phyloP scores from a whole-genome alignment of 2,329 filamentous ascomycete species.

The Sporothrix dimorphospora region DNA sequence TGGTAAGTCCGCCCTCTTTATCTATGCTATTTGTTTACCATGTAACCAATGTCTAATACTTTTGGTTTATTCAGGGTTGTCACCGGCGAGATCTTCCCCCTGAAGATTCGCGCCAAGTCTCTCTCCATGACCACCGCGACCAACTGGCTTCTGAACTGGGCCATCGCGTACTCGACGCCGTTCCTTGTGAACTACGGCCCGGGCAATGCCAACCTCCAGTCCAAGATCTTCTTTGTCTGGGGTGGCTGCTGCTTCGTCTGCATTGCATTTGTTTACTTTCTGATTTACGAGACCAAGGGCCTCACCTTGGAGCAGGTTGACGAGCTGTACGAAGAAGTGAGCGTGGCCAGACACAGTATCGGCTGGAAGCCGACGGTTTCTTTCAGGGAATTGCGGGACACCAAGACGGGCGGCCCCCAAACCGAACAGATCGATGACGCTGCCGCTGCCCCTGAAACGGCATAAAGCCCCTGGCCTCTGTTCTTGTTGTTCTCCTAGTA shows the following conservation, averaged over 20 bases:
- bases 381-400: too few relatives aligned
- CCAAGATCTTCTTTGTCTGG: constrained; percentile 81
- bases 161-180: constrained; percentile 77
- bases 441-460: too few relatives aligned
- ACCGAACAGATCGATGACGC: too few relatives aligned
- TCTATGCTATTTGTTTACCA: too few relatives aligned
- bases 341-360: too few relatives aligned
- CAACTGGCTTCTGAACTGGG: constrained; percentile 78
- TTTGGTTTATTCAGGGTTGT: constrained; percentile 44
- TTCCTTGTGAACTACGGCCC: constrained; percentile 75
- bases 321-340: constrained; percentile 61
- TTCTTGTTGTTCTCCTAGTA: too few relatives aligned
- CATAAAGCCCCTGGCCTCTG: too few relatives aligned
- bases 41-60: too few relatives aligned
- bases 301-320: constrained; percentile 82
- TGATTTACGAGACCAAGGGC: constrained; percentile 87
- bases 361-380: too few relatives aligned
- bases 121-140: constrained; percentile 71
- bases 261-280: constrained; percentile 71
- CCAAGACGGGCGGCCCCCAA: too few relatives aligned
- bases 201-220: constrained; percentile 72
- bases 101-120: constrained; percentile 65
- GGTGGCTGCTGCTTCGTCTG: constrained; percentile 70
- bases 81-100: constrained; percentile 64
- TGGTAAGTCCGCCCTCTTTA: constrained; percentile 40